Base-by-base conservation (phyloP, 148 eudicot species). In the Rheum nobile region DNA sequence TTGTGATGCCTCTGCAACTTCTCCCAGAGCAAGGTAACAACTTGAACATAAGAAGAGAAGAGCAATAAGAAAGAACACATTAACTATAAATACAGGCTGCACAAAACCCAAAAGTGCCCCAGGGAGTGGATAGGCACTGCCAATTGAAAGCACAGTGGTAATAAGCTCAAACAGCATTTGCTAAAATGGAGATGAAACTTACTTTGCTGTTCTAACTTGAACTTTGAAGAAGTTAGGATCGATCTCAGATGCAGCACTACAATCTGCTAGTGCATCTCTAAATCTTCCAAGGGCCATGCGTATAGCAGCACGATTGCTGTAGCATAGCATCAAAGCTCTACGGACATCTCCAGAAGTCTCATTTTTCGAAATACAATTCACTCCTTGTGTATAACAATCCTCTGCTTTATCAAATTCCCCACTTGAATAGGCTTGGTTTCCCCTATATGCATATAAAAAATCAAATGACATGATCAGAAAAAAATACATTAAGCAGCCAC, bases 231-330 rank as follows among this genome's bases (percentile, higher is more conserved):
- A 95, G 55, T 74, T 82, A 71, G 99, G 90, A 87, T 95, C 96
- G 69, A 90, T 75, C 59, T 83, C 84, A 77, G 87, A 81, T 75
- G 99, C 97, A 82, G 75, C 81, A 78, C 76, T 80, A 80, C 99
- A 92, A 75, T 95, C 99, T 71, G 52, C 80, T 74, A 92, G 80
- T 75, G 97, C 99, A 79, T 87, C 97, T 81, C 89, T 90, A 83
- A 91, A 76, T 86, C 91, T 87, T 77, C 94, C 91, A 76, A 82
- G 86, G 75, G 92, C 87, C 86, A 92, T 95, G 29, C 87, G 86
- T 32, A 95, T 81, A 26, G 99, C 99, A 77, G 99, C 99, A 78
- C 99, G 94, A 79, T 95, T 91, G 78, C 99, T 92, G 78, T 88
- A 90, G 83, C 99, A 95, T 78, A 92, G 85, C 83, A 90, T 86